These are phyloP conservation scores for Aspergillus ustus DNA, from an alignment of 2,329 filamentous ascomycete genomes.

Conservation along the genomic window DNA sequence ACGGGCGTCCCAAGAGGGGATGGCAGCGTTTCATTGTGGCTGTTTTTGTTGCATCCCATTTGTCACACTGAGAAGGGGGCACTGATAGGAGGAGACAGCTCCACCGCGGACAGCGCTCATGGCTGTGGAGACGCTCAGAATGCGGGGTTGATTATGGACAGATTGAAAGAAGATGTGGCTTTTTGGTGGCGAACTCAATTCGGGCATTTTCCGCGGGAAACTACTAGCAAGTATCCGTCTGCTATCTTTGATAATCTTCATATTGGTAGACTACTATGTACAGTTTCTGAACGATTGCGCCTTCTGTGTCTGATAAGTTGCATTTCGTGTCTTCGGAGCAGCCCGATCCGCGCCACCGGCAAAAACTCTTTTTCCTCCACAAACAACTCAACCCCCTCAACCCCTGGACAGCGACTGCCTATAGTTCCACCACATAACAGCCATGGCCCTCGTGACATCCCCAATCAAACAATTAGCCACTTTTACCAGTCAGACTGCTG, in stretches of 20 bases:
- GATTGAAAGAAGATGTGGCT: background rate
- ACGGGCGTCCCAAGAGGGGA: background rate
- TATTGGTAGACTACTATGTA: no score
- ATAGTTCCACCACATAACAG: background rate
- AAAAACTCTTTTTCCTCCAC: background rate
- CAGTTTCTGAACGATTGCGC: no score
- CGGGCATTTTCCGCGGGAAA: background rate
- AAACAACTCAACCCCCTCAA: background rate
- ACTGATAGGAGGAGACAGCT: background rate
- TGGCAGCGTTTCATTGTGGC: background rate
- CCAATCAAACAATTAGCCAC: slow-evolving; percentile 33
- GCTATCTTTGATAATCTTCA: background rate
- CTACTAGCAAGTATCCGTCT: background rate
- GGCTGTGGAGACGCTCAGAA: background rate
- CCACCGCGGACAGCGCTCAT: background rate
- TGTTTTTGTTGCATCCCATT: background rate
- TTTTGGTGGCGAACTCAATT: background rate
- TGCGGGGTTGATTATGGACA: background rate
- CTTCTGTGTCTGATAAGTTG: background rate
- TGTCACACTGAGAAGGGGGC: background rate
- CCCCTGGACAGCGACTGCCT: background rate
- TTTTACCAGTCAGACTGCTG: slow-evolving; percentile 37
- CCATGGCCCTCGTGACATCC: background rate
- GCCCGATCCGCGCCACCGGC: background rate
- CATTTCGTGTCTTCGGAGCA: no score